These are phyloP conservation scores for Phytomonas francai DNA, from an alignment of 208 protist genomes.

Conservation along the genomic window DNA sequence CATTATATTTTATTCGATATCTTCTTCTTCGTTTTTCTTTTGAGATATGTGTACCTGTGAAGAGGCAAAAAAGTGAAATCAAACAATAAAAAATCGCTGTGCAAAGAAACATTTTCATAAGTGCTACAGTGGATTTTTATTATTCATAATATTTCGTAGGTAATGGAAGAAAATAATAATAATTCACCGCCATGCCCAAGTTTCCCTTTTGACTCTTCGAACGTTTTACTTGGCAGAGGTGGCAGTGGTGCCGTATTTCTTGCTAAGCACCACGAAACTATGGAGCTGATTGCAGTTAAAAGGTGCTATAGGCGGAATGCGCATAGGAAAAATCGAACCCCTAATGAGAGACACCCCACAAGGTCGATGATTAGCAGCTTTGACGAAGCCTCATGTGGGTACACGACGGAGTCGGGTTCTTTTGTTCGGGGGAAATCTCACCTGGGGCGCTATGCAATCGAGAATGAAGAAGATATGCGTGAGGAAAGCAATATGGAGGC, in stretches of 20 bases:
- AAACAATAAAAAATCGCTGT: not conserved
- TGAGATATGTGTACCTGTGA: not conserved
- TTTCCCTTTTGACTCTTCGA: slow-evolving; percentile 65
- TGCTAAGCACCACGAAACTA: slow-evolving; percentile 22
- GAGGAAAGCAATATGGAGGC: slow-evolving; percentile 30
- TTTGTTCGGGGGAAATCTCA: too few relatives aligned
- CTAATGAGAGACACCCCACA: too few relatives aligned
- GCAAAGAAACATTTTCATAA: too few relatives aligned
- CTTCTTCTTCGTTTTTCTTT: not conserved
- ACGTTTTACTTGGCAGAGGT: slow-evolving; percentile 61
- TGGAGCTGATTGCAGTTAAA: slow-evolving; percentile 63
- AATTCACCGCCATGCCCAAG: slow-evolving; percentile 3
- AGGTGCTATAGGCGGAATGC: slow-evolving; percentile 27
- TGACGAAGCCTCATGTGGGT: too few relatives aligned
- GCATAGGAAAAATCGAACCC: not conserved
- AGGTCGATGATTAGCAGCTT: too few relatives aligned
- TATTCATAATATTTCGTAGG: not conserved
- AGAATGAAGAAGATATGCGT: slow-evolving; percentile 11
- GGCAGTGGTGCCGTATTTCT: slow-evolving; percentile 70
- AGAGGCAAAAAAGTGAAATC: not conserved
- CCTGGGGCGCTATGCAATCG: too few relatives aligned
- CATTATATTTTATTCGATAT: not conserved
- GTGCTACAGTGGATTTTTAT: too few relatives aligned
- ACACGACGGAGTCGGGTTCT: too few relatives aligned
- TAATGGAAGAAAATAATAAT: not conserved